These are phyloP conservation scores for Oryza australiensis DNA, from an alignment of 176 grass and related monocot species.

Conservation along the genomic window DNA sequence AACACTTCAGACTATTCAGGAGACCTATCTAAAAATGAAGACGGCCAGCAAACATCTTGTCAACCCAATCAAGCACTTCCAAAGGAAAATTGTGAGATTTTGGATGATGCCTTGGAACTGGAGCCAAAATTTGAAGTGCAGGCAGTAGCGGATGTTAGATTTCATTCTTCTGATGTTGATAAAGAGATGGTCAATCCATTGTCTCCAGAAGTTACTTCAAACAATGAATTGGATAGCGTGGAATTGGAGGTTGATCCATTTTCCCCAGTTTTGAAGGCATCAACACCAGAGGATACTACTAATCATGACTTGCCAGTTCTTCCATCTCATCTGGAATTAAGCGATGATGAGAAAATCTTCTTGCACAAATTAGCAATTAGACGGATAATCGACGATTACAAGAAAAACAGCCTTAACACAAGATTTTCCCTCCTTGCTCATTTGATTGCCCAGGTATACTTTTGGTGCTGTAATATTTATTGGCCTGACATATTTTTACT, in stretches of 20 bases:
- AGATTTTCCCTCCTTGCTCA: conserved; percentile 81
- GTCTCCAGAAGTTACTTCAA: conserved; percentile 55
- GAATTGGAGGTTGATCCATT: conserved; percentile 63
- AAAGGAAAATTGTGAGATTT: conserved; percentile 41
- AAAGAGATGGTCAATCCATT: conserved; percentile 52
- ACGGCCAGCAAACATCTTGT: conserved; percentile 32
- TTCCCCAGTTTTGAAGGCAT: conserved; percentile 37
- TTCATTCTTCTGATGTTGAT: conserved; percentile 43
- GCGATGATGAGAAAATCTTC: conserved; percentile 55
- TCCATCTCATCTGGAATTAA: conserved; percentile 74
- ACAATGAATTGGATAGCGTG: conserved; percentile 50
- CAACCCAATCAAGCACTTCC: conserved; percentile 26
- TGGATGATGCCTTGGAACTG: conserved; percentile 29
- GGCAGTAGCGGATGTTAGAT: neutral
- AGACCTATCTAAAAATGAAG: conserved; percentile 39
- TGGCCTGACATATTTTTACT: conserved; percentile 13
- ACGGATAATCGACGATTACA: conserved; percentile 71
- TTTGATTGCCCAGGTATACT: conserved; percentile 81
- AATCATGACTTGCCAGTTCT: conserved; percentile 68
- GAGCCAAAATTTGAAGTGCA: conserved; percentile 42
- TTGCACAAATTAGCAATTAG: conserved; percentile 56
- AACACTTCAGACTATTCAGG: conserved; percentile 44
- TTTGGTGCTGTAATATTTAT: conserved; percentile 33
- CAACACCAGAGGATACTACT: conserved; percentile 58
- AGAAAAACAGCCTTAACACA: conserved; percentile 48